A percentile compares a stretch with the other conserved stretches of the same genome.
Evolutionary conservation across 768 basidiomycete species (phyloP).

Genomic region (Trametes villosa): DNA sequence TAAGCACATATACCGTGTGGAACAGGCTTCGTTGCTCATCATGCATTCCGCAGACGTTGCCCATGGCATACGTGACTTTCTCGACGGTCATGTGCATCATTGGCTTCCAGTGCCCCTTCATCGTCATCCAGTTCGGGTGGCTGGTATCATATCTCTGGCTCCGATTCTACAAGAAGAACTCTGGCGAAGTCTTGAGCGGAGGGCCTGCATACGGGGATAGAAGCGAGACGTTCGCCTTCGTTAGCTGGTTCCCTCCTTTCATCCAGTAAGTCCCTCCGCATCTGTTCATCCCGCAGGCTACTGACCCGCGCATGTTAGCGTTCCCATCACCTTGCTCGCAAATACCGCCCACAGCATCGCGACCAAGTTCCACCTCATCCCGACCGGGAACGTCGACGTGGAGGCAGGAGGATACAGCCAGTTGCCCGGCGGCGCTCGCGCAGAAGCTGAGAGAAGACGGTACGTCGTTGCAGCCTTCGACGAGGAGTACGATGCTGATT

Average conservation of each 20-base stretch:
- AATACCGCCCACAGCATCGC: conserved; percentile 72
- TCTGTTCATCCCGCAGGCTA: conserved; percentile 1
- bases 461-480: conserved; percentile 42
- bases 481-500: neutral
- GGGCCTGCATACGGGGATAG: conserved; percentile 85
- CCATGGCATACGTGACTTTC: conserved; percentile 92
- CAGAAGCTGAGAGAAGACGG: conserved; percentile 96
- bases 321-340: conserved; percentile 68
- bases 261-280: conserved; percentile 70
- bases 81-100: conserved; percentile 84
- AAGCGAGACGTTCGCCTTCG: conserved; percentile 94
- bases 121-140: conserved; percentile 99
- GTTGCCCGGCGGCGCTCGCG: conserved; percentile 86
- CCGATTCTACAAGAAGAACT: conserved; percentile 93
- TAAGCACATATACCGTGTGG: conserved; percentile 30
- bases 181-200: conserved; percentile 63
- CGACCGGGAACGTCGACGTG: conserved; percentile 61
- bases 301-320: conserved; percentile 48
- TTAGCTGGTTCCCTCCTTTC: conserved; percentile 97
- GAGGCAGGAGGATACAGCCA: conserved; percentile 75
- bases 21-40: neutral
- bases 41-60: conserved; percentile 62
- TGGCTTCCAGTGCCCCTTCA: conserved; percentile 88
- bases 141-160: conserved; percentile 94
- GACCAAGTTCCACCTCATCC: conserved; percentile 75